These are phyloP conservation scores for Clonostachys sp. DNA, from an alignment of 2,329 filamentous ascomycete genomes.

Conservation along the genomic window DNA sequence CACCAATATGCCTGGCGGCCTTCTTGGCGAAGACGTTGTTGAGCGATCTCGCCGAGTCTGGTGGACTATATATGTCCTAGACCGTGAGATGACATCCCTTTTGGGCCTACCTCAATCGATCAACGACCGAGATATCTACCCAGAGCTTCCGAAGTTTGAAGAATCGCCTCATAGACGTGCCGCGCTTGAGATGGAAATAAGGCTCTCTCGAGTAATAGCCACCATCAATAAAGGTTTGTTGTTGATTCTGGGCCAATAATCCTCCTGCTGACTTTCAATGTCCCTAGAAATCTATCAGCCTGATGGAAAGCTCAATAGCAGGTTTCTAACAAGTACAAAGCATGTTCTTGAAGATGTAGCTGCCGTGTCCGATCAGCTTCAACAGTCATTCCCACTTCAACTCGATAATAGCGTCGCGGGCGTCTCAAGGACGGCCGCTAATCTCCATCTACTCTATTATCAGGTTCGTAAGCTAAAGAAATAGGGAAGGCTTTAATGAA, in stretches of 20 bases:
- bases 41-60: slow-evolving; percentile 43
- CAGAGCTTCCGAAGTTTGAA: slow-evolving; percentile 22
- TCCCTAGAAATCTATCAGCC: neutral
- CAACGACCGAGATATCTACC: slow-evolving; percentile 43
- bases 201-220: slow-evolving; percentile 19
- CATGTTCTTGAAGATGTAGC: slow-evolving; percentile 6
- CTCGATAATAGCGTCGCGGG: slow-evolving; percentile 21
- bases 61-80: slow-evolving; percentile 50
- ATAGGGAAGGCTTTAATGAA: neutral
- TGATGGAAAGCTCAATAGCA: neutral
- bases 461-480: slow-evolving; percentile 11
- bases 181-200: slow-evolving; percentile 23
- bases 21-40: slow-evolving; percentile 30
- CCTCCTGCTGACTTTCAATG: neutral
- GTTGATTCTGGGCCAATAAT: too few relatives aligned
- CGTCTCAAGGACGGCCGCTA: slow-evolving; percentile 20
- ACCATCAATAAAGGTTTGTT: slow-evolving; percentile 9
- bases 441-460: slow-evolving; percentile 23
- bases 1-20: slow-evolving; percentile 39
- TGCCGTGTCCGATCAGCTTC: slow-evolving; percentile 18
- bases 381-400: slow-evolving; percentile 17
- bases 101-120: slow-evolving; percentile 47
- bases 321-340: neutral
- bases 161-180: slow-evolving; percentile 15
- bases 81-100: slow-evolving; percentile 47